Evolutionary conservation across 495 filamentous ascomycete species (phyloP).

Genomic region (Podospora anserina): DNA sequence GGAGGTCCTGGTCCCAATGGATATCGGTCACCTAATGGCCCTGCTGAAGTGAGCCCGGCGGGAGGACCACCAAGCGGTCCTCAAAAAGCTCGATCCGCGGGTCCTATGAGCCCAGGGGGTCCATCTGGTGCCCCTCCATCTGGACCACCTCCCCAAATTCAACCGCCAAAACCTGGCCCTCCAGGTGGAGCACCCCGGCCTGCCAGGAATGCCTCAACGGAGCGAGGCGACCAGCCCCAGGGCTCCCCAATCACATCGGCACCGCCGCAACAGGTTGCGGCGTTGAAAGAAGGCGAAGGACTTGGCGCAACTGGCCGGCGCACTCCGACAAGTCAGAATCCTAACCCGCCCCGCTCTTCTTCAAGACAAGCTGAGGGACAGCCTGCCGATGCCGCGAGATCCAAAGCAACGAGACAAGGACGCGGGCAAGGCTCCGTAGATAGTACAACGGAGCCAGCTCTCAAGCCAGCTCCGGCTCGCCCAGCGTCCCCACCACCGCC

Average conservation of each 20-base stretch:
- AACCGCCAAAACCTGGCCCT: slow-evolving; percentile 66
- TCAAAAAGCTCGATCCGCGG: slow-evolving; percentile 65
- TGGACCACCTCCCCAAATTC: slow-evolving; percentile 82
- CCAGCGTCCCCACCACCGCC: slow-evolving; percentile 53
- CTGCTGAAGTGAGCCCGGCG: slow-evolving; percentile 33
- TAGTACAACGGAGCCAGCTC: slow-evolving; percentile 44
- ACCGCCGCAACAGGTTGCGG: slow-evolving; percentile 44
- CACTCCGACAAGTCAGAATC: slow-evolving; percentile 51
- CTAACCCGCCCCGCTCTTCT: slow-evolving; percentile 24
- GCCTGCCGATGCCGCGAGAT: slow-evolving; percentile 30
- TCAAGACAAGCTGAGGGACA: slow-evolving; percentile 32
- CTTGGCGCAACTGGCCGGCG: slow-evolving; percentile 55
- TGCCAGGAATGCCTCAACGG: slow-evolving; percentile 40
- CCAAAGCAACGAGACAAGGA: slow-evolving; percentile 33
- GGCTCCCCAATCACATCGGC: slow-evolving; percentile 54
- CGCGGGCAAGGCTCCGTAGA: slow-evolving; percentile 52
- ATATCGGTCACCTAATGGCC: slow-evolving; percentile 30
- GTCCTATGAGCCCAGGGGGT: slow-evolving; percentile 55
- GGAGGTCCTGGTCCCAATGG: slow-evolving; percentile 43
- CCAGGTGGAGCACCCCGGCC: slow-evolving; percentile 30
- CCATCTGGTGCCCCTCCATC: slow-evolving; percentile 42
- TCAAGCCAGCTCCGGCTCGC: slow-evolving; percentile 42
- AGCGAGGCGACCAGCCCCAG: slow-evolving; percentile 35
- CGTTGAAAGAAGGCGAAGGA: slow-evolving; percentile 43
- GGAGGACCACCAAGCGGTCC: slow-evolving; percentile 33